Percentiles rank a stretch among this genome's conserved stretches.
phyloP scores from a whole-genome alignment of 2,329 filamentous ascomycete genomes.

The Zasmidium citrigriseum region DNA sequence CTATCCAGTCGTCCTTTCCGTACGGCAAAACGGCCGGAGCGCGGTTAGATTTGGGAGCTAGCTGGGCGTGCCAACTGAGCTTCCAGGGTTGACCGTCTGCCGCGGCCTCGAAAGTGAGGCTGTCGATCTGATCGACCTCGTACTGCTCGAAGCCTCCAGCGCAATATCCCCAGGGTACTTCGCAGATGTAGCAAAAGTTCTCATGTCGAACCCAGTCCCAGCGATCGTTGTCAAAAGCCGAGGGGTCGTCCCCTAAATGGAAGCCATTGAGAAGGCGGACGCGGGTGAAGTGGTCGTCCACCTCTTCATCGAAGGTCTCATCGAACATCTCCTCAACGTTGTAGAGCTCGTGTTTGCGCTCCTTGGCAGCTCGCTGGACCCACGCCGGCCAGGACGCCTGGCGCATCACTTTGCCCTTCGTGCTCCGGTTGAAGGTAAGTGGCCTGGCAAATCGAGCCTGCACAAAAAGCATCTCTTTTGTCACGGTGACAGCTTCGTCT shows the following conservation, averaged over 20 bases:
- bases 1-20: background rate
- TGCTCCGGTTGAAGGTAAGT: background rate
- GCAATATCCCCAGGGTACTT: background rate
- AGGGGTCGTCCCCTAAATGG: background rate
- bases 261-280: background rate
- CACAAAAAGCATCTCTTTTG: background rate
- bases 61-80: background rate
- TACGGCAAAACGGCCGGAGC: background rate
- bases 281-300: background rate
- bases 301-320: background rate
- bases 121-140: background rate
- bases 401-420: too few relatives aligned
- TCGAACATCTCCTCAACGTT: too few relatives aligned
- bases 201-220: background rate
- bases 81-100: background rate
- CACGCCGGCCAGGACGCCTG: too few relatives aligned
- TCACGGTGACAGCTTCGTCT: background rate
- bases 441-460: conserved; percentile 1
- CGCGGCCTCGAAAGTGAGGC: background rate
- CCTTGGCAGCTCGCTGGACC: too few relatives aligned
- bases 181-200: background rate
- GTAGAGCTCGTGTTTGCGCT: too few relatives aligned
- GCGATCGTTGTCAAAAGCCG: background rate
- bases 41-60: background rate
- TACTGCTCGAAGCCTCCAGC: background rate